Percentiles rank a stretch among this genome's conserved stretches.
Evolutionary conservation across 306 rosid species (phyloP).

Genomic region (Lablab purpureus): DNA sequence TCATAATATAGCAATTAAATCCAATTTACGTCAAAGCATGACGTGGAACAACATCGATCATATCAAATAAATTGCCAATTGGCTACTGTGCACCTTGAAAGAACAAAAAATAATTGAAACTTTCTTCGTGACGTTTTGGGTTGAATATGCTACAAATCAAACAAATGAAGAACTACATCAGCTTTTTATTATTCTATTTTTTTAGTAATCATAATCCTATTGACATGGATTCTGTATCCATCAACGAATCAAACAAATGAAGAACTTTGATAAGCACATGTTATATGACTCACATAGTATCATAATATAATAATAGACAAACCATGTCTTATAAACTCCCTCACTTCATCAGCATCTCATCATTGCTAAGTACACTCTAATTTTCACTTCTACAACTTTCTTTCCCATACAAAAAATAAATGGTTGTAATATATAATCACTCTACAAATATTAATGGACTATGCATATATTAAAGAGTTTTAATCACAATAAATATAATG

Average conservation of each 20-base stretch:
- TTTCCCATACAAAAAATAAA: too few relatives aligned
- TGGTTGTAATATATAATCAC: too few relatives aligned
- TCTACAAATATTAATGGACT: too few relatives aligned
- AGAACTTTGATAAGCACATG: not conserved
- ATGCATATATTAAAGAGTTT: too few relatives aligned
- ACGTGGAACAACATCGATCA: not conserved
- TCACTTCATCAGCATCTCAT: not conserved
- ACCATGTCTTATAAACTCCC: not conserved
- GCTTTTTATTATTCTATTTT: not conserved
- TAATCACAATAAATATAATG: too few relatives aligned
- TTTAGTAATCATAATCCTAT: constrained; percentile 5
- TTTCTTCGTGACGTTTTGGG: constrained; percentile 28
- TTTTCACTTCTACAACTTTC: too few relatives aligned
- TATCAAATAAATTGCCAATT: constrained; percentile 9
- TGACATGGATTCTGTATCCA: constrained; percentile 10
- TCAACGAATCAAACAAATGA: too few relatives aligned
- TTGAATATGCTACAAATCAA: constrained; percentile 23
- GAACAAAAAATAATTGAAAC: not conserved
- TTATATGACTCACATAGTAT: not conserved
- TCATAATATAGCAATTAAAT: too few relatives aligned
- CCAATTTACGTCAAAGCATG: too few relatives aligned
- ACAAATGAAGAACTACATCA: constrained; percentile 32
- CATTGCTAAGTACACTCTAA: too few relatives aligned
- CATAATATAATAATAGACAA: not conserved
- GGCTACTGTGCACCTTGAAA: constrained; percentile 1